Evolutionary conservation across 106 monocot genomes (phyloP), one percentile per base, ranked within the genome.

Genomic region (Vanilla planifolia): DNA sequence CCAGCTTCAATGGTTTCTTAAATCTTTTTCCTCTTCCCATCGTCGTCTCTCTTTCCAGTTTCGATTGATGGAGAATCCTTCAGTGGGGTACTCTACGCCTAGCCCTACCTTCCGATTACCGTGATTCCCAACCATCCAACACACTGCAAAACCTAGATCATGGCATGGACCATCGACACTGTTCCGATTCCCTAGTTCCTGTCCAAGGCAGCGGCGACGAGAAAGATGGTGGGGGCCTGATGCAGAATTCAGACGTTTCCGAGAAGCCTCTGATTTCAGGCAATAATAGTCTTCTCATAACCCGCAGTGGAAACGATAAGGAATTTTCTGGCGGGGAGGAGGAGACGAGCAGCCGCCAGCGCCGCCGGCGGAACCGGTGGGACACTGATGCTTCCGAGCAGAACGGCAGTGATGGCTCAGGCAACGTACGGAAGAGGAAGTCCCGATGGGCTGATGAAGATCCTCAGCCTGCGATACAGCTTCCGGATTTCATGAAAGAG

Each of bases 401-500:
- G 33, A 29, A 48, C 32, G 41, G 30, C 41, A 61, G 73, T 11
- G 57, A 24, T 17, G 69, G 67, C 5, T 69, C 67, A 13, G 69
- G 69, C 3, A 40, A 56, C 14, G 43, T 56, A 3, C 60, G 88
- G 63, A 93, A 82, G 66, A 61, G 81, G 27, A 93, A 85, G 71
- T 77, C 89, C 13, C 76, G 93, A 45, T 89, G 93, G 93, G 83
- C 85, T 4, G 81, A 85, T 17, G 93, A 93, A 47, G 89, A 88
- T n/a, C 79, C 89, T 1, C 65, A 67, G 68, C 79, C 79, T 0
- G 17, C 59, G 6, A 61, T 93, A 6, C 77, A 72, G 64, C 75
- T 89, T n/a, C 93, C 93, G 3, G 93, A 93, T 61, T 89, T 93
- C 70, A 89, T 93, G 93, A 89, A 93, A 72, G 89, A 89, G 51